phyloP scores from a whole-genome alignment of 192 early-diverging fungal species.

The Chytriomyces confervae region DNA sequence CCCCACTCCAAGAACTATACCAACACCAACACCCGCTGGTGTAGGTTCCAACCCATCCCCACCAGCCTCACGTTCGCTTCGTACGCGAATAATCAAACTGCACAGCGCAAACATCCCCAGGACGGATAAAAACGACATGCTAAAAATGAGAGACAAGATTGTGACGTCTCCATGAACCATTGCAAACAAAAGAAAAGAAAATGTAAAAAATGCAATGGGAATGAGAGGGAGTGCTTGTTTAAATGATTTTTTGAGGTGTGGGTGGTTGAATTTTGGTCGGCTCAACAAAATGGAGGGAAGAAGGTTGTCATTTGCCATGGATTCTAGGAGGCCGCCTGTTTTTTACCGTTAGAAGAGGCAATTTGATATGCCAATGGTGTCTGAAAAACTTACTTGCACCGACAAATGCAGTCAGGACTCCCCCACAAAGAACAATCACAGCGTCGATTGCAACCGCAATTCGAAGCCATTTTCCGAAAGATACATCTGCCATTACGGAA shows the following conservation, averaged over 20 bases:
- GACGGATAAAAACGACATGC: slow-evolving; percentile 56
- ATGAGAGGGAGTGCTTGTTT: slow-evolving; percentile 32
- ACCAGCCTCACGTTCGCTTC: slow-evolving; percentile 41
- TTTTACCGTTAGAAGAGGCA: neutral
- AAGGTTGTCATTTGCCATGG: slow-evolving; percentile 59
- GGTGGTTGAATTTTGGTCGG: slow-evolving; percentile 47
- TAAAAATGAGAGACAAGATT: slow-evolving; percentile 59
- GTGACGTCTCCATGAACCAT: slow-evolving; percentile 51
- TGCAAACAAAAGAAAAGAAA: slow-evolving; percentile 53
- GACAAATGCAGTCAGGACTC: slow-evolving; percentile 62
- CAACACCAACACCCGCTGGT: slow-evolving; percentile 29
- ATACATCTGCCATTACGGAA: slow-evolving; percentile 46
- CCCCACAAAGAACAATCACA: slow-evolving; percentile 64
- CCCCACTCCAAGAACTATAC: slow-evolving; percentile 39
- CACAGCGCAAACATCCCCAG: slow-evolving; percentile 52
- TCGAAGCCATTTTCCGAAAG: slow-evolving; percentile 43
- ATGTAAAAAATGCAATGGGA: slow-evolving; percentile 54
- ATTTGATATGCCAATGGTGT: too few species aligned
- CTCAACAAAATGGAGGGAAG: slow-evolving; percentile 55
- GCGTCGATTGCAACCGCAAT: slow-evolving; percentile 60
- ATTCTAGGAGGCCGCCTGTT: slow-evolving; percentile 51
- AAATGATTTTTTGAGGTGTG: neutral
- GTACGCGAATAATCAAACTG: slow-evolving; percentile 55
- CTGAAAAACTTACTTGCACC: slow-evolving; percentile 33
- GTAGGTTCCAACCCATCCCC: slow-evolving; percentile 26